These are phyloP conservation scores for Micractinium conductrix DNA, from an alignment of 139 green algal species.

Conservation along the genomic window DNA sequence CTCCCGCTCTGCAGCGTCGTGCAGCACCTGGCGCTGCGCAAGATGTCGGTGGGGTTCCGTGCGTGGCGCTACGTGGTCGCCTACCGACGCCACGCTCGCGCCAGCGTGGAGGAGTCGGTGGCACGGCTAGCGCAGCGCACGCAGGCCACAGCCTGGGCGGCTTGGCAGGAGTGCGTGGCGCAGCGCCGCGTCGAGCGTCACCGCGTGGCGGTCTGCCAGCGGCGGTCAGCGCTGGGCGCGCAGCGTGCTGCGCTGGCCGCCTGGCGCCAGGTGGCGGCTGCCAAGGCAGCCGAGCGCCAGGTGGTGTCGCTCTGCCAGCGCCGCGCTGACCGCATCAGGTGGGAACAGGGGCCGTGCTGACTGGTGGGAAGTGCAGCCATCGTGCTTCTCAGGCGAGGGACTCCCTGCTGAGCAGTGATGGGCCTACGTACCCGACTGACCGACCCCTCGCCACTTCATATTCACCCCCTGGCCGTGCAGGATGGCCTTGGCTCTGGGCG, in stretches of 20 bases:
- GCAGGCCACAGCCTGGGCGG: not conserved
- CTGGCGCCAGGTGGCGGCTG: conserved; percentile 5
- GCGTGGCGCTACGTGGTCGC: conserved; percentile 21
- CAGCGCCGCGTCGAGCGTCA: not conserved
- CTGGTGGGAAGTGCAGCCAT: no score
- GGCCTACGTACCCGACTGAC: no score
- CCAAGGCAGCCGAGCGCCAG: not conserved
- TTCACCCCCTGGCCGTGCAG: not conserved
- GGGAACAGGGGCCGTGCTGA: not conserved
- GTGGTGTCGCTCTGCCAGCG: conserved; percentile 20
- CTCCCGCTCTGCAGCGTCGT: not conserved
- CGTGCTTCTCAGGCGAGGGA: no score
- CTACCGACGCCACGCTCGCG: not conserved
- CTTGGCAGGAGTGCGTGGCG: conserved; percentile 20
- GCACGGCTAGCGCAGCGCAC: not conserved
- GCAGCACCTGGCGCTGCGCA: conserved; percentile 19
- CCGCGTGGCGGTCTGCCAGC: conserved; percentile 29
- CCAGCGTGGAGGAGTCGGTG: conserved; percentile 10
- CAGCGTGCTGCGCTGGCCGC: not conserved
- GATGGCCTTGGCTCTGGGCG: not conserved
- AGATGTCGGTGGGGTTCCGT: conserved; percentile 5
- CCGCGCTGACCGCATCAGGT: conserved; percentile 28
- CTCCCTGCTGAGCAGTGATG: no score
- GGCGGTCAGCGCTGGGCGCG: not conserved
- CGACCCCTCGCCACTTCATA: no score